phyloP scores from a whole-genome alignment of 345 rosid genomes.

The Odontarrhena argentea region DNA sequence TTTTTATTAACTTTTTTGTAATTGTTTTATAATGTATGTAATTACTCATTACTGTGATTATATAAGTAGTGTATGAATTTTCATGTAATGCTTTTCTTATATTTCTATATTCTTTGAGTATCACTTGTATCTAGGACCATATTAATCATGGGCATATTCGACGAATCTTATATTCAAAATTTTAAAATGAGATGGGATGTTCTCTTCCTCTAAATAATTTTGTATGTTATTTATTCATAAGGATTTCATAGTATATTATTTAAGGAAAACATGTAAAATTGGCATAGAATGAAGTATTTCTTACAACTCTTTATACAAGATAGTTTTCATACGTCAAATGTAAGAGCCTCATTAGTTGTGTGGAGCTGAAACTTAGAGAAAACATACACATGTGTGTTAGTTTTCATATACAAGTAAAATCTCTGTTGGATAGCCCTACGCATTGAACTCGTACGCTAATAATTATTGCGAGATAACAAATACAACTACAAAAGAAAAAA shows the following conservation, averaged over 20 bases:
- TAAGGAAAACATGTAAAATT: no score
- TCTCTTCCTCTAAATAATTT: background rate
- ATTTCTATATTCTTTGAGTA: no score
- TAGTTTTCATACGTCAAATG: no score
- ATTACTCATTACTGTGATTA: conserved; percentile 27
- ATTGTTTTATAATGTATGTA: background rate
- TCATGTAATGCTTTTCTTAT: no score
- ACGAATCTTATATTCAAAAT: conserved; percentile 21
- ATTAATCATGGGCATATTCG: conserved; percentile 20
- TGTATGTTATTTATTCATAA: background rate
- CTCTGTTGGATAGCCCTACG: background rate
- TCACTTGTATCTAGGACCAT: conserved; percentile 6
- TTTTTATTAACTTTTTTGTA: background rate
- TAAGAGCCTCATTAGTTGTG: no score
- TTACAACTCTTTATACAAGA: no score
- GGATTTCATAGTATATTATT: no score
- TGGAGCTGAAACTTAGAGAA: no score
- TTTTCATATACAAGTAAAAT: no score
- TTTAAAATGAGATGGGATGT: background rate
- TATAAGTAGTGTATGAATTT: background rate
- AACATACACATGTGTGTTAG: no score
- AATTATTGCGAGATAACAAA: background rate
- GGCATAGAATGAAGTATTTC: no score
- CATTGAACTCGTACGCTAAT: background rate
- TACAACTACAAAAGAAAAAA: no score